phyloP scores from a whole-genome alignment of 2,329 filamentous ascomycete species.

The Alternaria ethzedia region DNA sequence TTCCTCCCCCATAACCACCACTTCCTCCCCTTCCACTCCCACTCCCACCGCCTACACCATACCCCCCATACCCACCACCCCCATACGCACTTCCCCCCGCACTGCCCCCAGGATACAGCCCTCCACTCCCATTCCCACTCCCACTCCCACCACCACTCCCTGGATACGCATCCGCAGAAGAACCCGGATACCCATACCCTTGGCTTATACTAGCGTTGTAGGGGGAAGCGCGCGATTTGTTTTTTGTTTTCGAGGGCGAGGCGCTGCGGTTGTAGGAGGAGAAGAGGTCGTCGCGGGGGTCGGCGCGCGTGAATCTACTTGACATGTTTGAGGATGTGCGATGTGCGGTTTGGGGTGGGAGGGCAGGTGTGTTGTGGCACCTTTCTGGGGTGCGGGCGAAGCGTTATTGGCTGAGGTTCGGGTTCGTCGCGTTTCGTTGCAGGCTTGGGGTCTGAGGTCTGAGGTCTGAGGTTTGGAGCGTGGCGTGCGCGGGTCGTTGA shows the following conservation, averaged over 20 bases:
- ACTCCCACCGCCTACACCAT: slow-evolving; percentile 6
- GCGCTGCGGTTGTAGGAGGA: slow-evolving; percentile 46
- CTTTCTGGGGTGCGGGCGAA: neutral
- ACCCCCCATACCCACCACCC: neutral
- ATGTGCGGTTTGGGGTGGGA: neutral
- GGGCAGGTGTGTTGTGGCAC: neutral
- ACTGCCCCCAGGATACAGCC: slow-evolving; percentile 15
- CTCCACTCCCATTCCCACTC: slow-evolving; percentile 4
- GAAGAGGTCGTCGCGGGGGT: slow-evolving; percentile 49
- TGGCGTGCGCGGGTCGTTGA: neutral
- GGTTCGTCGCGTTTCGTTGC: neutral
- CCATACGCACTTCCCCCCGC: neutral
- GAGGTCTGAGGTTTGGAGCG: neutral
- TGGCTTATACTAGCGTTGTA: slow-evolving; percentile 32
- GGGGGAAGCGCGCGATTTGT: slow-evolving; percentile 26
- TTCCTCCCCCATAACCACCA: no score
- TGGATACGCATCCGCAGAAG: slow-evolving; percentile 42
- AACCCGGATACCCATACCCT: slow-evolving; percentile 24
- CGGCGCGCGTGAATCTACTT: slow-evolving; percentile 36
- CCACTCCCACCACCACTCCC: slow-evolving; percentile 13
- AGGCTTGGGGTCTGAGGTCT: neutral
- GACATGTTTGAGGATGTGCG: slow-evolving; percentile 25
- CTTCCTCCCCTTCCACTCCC: neutral
- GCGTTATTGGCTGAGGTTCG: neutral
- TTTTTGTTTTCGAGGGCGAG: slow-evolving; percentile 47